Evolutionary conservation across 345 rosid genomes (phyloP), one percentile per base, ranked within the genome.

Genomic region (Streptanthus diversifolius): DNA sequence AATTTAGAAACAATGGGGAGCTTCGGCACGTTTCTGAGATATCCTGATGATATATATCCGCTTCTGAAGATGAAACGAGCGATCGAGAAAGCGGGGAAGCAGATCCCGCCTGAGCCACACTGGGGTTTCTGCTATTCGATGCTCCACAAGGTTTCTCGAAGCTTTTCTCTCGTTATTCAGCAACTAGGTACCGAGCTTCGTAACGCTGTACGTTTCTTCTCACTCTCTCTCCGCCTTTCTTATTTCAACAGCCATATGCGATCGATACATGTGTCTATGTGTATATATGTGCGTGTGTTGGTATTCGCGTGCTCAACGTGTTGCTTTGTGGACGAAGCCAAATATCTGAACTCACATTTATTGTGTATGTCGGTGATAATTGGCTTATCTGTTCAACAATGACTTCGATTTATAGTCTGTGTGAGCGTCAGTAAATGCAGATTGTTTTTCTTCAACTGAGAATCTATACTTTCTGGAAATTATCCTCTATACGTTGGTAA

Each of bases 1-100:
- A 51, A 19, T 18, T 6, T 29, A 21, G 6, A 36, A 66, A 40
- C 45, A 79, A 95, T 90, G 99, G 93, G 87, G 84, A 86, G 82
- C 58, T 79, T 90, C 71, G 83, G 84, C 6, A 86, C 86, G 75
- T 57, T 90, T 0, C 57, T 95, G 84, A 95, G 72, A 75, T 84
- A 88, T 75, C 99, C 99, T 0, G 86, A 87, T 80, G 98, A 92
- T 49, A 60, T 95, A n/a, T 95, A 80, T 78, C 93, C 98, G n/a
- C 79, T 91, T 3, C 25, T 95, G 85, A 95, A 88, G 82, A 84
- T 92, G 73, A 88, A 84, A 77, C 77, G 85, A 83, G 99, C 92
- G 29, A 79, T 79, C 2, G 82, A 80, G 33, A 41, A 83, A n/a
- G 98, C 97, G 0, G 90, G 80, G 86, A 92, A 87, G 82, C 97